Conservation (phyloP, 805 yeast species). For the Kodamaea neixiangensis region DNA sequence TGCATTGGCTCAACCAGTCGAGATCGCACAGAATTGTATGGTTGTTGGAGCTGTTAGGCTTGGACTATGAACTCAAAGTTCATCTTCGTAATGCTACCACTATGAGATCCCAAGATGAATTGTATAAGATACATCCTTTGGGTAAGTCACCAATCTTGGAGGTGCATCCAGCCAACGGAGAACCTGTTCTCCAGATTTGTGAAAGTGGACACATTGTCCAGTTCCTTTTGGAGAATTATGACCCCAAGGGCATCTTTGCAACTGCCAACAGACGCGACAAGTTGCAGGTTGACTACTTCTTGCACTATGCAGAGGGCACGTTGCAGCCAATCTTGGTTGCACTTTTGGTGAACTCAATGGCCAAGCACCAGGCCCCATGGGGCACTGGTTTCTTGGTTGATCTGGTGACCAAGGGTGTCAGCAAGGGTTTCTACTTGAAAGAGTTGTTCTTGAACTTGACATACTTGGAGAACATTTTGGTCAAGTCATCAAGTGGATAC, state of each 20-base stretch:
- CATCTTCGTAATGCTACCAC: conserved; percentile 51
- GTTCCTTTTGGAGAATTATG: conserved; percentile 37
- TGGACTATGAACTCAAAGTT: conserved; percentile 56
- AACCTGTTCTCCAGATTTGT: conserved; percentile 32
- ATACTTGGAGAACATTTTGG: conserved; percentile 42
- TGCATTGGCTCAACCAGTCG: conserved; percentile 50
- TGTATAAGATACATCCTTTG: conserved; percentile 56
- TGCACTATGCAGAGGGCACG: conserved; percentile 63
- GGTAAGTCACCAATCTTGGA: conserved; percentile 68
- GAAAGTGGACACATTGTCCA: conserved; percentile 43
- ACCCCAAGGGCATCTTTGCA: conserved; percentile 26
- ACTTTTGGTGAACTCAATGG: conserved; percentile 39
- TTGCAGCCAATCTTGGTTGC: conserved; percentile 50
- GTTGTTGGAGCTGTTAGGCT: conserved; percentile 58
- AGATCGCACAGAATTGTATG: conserved; percentile 63
- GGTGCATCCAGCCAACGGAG: conserved; percentile 34
- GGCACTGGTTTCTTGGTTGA: conserved; percentile 45
- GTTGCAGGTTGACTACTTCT: conserved; percentile 50
- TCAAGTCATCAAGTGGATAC: conserved; percentile 30
- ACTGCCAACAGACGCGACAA: conserved; percentile 25
- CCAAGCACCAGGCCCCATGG: conserved; percentile 47
- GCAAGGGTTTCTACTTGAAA: conserved; percentile 48
- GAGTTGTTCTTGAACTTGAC: conserved; percentile 44
- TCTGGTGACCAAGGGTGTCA: conserved; percentile 46
- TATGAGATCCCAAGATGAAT: conserved; percentile 41